These are phyloP conservation scores for Aspergillus oerlinghausenensis DNA, from an alignment of 2,329 filamentous ascomycete genomes.

Conservation along the genomic window DNA sequence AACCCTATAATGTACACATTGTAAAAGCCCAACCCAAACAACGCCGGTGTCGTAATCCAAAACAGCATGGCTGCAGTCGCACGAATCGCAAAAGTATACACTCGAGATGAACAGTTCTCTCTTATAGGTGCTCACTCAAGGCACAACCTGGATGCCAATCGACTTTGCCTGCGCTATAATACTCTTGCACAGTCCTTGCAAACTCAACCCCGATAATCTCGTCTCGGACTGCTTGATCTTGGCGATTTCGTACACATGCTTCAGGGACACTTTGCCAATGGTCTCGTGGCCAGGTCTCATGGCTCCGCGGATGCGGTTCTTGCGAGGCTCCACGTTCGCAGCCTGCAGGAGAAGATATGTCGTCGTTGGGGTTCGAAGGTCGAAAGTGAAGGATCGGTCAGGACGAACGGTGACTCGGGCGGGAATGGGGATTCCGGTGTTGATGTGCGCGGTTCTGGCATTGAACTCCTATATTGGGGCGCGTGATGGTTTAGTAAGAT, in stretches of 20 bases:
- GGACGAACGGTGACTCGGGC: conserved; percentile 87
- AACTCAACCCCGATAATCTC: conserved; percentile 64
- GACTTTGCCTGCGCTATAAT: conserved; percentile 72
- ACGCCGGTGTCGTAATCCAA: conserved; percentile 22
- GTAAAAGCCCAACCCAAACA: conserved; percentile 19
- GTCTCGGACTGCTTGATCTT: conserved; percentile 85
- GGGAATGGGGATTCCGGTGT: conserved; percentile 77
- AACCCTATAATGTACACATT: conserved; percentile 22
- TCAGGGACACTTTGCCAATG: conserved; percentile 82
- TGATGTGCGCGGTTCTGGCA: conserved; percentile 81
- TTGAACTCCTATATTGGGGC: conserved; percentile 80
- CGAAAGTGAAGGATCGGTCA: conserved; percentile 89
- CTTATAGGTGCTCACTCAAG: conserved; percentile 38
- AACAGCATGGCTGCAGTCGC: conserved; percentile 8
- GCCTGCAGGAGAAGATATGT: conserved; percentile 84
- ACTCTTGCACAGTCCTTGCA: conserved; percentile 68
- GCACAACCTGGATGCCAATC: conserved; percentile 67
- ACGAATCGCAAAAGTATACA: conserved; percentile 10
- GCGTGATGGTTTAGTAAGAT: background rate
- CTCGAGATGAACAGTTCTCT: conserved; percentile 4
- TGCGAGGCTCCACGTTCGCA: conserved; percentile 65
- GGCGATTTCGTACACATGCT: conserved; percentile 96
- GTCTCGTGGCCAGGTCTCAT: conserved; percentile 68
- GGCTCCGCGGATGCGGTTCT: conserved; percentile 72
- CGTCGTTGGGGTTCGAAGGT: conserved; percentile 89